Evolutionary conservation across 1,139 yeast genomes (phyloP).

Genomic region (Hansenula lynferdii): DNA sequence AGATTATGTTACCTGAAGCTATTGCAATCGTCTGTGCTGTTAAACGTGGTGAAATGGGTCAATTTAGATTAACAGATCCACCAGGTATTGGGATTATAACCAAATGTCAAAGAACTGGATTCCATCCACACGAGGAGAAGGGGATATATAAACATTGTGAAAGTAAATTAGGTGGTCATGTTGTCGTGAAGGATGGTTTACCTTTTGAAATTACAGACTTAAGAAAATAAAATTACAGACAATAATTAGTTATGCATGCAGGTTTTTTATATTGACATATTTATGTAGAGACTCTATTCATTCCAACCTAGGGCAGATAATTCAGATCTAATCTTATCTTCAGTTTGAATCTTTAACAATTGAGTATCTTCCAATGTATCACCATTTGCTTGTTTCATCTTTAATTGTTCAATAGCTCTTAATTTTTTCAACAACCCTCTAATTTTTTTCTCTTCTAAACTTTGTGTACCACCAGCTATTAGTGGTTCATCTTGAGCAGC

Average conservation of each 20-base stretch:
- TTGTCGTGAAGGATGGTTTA: slow-evolving; percentile 34
- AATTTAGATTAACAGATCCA: slow-evolving; percentile 56
- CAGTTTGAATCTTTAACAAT: slow-evolving; percentile 82
- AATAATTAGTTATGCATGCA: neutral
- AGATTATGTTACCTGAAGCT: slow-evolving; percentile 63
- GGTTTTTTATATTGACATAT: too few species aligned
- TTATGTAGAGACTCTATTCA: too few species aligned
- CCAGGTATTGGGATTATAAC: slow-evolving; percentile 51
- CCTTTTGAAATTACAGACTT: slow-evolving; percentile 44
- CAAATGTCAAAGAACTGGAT: slow-evolving; percentile 38
- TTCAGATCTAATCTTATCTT: slow-evolving; percentile 71
- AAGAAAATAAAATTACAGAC: slow-evolving; percentile 19
- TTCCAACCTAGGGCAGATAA: slow-evolving; percentile 72
- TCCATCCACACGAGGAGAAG: slow-evolving; percentile 53
- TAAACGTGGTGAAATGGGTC: slow-evolving; percentile 42
- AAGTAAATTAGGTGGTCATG: slow-evolving; percentile 42
- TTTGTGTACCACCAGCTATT: slow-evolving; percentile 57
- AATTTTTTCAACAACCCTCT: slow-evolving; percentile 87
- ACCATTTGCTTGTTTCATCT: slow-evolving; percentile 78
- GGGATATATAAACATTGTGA: slow-evolving; percentile 43
- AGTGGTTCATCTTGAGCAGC: slow-evolving; percentile 22
- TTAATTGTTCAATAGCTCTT: slow-evolving; percentile 88
- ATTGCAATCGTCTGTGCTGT: slow-evolving; percentile 62
- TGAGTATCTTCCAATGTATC: slow-evolving; percentile 93
- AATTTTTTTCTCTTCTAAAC: slow-evolving; percentile 86